A percentile compares a stretch with the other conserved stretches of the same genome.
Conservation (phyloP, 208 protist species). For the Naegleria lovaniensis region DNA sequence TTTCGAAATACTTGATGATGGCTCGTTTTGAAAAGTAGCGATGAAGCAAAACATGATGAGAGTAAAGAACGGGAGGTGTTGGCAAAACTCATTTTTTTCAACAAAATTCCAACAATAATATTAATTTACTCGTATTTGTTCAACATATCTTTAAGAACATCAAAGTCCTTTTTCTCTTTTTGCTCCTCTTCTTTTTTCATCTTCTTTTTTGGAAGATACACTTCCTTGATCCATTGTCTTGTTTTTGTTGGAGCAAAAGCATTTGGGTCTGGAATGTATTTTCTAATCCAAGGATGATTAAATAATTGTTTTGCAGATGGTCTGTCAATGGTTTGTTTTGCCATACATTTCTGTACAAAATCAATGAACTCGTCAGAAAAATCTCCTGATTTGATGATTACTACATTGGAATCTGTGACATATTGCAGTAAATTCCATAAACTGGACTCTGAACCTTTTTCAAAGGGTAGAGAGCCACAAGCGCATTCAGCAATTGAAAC, state of each 20-base stretch:
- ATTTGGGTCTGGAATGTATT: background rate
- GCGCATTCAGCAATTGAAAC: conserved; percentile 29
- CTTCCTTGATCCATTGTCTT: background rate
- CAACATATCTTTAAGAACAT: no score
- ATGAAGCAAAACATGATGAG: no score
- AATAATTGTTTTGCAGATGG: background rate
- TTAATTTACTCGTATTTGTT: no score
- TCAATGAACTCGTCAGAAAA: background rate
- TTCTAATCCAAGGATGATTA: background rate
- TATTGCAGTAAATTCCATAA: background rate
- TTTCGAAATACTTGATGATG: no score
- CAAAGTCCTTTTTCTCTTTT: no score
- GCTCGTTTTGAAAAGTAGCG: no score
- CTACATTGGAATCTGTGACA: background rate
- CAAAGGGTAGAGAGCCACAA: conserved; percentile 22
- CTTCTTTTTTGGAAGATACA: background rate
- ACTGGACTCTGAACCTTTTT: background rate
- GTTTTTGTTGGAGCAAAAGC: background rate
- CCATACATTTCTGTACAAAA: background rate
- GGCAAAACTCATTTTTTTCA: no score
- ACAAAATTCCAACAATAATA: no score
- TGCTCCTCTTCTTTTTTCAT: background rate
- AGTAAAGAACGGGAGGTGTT: no score
- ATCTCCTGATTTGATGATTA: background rate
- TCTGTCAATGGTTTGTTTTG: background rate